Evolutionary conservation across 257 asterid genomes (phyloP), one percentile per base, ranked within the genome.

Genomic region (Dorcoceras hygrometricum): DNA sequence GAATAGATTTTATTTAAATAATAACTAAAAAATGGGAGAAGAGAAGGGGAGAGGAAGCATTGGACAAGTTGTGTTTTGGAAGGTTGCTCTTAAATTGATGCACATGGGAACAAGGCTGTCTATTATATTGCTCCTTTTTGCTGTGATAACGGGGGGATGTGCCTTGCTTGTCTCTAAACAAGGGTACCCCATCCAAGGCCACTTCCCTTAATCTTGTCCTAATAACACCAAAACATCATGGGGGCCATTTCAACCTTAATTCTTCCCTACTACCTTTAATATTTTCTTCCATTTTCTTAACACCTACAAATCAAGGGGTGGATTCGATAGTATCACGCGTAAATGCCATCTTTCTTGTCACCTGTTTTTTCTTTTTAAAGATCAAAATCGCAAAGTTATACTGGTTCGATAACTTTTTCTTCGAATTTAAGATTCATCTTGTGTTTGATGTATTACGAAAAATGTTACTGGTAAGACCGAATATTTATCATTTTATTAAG

Each of bases 21-120:
- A n/a, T n/a, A n/a, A n/a, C n/a, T n/a, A n/a, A n/a, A 34, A 34
- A 34, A 16, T 20, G 20, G 0, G 20, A 46, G 55, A 62, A 36
- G 53, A 12, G 23, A 11, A 32, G 27, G 22, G 46, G 31, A 0
- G 4, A 18, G 72, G 79, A 71, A 79, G 77, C 79, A 78, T 8
- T 8, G 19, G 60, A 22, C 78, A 76, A 70, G 82, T 77, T 77
- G 83, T 68, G 83, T 61, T 86, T 87, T 87, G 96, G 93, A 89
- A 83, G 84, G 68, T 72, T 74, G 91, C 84, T 63, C 86, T 82
- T 89, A 70, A 89, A 85, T 84, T 66, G 71, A 55, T 43, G 86
- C 94, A 87, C 90, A 84, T 84, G 92, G 89, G 86, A 84, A 86
- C 89, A 88, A 84, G 77, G 84, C 65, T 79, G 93, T 78, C 86